Percentiles rank a stretch among this genome's conserved stretches.
Conservation (phyloP, 1,284 basidiomycete genomes). For the Ganoderma resinaceum region DNA sequence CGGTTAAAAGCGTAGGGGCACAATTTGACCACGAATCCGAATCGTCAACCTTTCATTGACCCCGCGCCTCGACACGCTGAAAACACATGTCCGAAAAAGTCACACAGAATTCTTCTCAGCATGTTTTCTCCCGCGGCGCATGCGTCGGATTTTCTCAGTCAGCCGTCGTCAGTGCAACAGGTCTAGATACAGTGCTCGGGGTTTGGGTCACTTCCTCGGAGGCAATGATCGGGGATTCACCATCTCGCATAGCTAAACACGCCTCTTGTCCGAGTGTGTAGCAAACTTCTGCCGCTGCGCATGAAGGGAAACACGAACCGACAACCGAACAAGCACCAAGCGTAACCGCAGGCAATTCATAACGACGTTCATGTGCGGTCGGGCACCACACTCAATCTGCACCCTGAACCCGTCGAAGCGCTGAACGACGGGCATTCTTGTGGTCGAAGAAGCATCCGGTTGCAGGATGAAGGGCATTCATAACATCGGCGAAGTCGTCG, state of each 20-base stretch:
- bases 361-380: background rate
- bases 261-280: conserved; percentile 1
- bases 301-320: conserved; percentile 1
- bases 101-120: background rate
- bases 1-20: background rate
- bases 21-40: background rate
- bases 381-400: background rate
- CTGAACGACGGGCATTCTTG: background rate
- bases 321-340: conserved; percentile 17
- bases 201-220: background rate
- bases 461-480: conserved; percentile 4
- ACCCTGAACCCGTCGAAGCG: background rate
- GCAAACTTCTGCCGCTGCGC: conserved; percentile 13
- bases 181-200: background rate
- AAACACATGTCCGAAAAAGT: background rate
- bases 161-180: background rate
- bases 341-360: conserved; percentile 8
- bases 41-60: background rate
- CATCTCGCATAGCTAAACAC: background rate
- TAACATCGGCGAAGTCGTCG: background rate
- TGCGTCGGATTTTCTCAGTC: background rate
- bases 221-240: background rate
- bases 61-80: background rate
- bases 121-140: background rate
- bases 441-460: background rate